These are phyloP conservation scores for Xylaria sp. DNA, from an alignment of 2,329 filamentous ascomycete species.

Conservation along the genomic window DNA sequence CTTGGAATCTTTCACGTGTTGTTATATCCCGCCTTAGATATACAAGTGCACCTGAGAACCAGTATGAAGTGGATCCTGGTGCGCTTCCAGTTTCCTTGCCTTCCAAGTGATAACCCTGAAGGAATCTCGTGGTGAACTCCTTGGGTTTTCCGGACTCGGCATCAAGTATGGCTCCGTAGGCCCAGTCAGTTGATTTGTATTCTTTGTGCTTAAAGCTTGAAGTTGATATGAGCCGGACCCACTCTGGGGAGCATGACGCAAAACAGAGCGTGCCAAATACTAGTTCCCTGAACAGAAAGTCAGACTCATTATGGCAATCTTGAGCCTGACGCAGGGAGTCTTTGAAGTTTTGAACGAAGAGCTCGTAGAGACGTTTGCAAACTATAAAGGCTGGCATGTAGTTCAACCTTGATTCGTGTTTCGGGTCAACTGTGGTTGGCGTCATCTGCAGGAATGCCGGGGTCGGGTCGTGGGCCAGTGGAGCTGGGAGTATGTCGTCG, in stretches of 20 bases:
- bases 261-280: slow-evolving; percentile 13
- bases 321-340: background rate
- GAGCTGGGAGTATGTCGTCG: background rate
- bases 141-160: background rate
- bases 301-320: background rate
- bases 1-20: slow-evolving; percentile 3
- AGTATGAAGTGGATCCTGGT: slow-evolving; percentile 11
- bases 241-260: slow-evolving; percentile 13
- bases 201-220: background rate
- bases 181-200: too few relatives aligned
- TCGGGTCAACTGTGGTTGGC: slow-evolving; percentile 1
- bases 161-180: slow-evolving; percentile 1
- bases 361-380: background rate
- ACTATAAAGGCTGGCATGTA: slow-evolving; percentile 7
- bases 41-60: slow-evolving; percentile 14
- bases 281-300: slow-evolving; percentile 9
- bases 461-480: background rate
- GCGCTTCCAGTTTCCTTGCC: slow-evolving; percentile 4
- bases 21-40: slow-evolving; percentile 13
- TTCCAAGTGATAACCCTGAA: slow-evolving; percentile 4
- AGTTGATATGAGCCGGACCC: background rate
- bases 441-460: background rate
- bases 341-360: background rate
- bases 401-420: slow-evolving; percentile 3
- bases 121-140: background rate